Evolutionary conservation across 306 rosid species (phyloP).

Genomic region (Prunus mira): DNA sequence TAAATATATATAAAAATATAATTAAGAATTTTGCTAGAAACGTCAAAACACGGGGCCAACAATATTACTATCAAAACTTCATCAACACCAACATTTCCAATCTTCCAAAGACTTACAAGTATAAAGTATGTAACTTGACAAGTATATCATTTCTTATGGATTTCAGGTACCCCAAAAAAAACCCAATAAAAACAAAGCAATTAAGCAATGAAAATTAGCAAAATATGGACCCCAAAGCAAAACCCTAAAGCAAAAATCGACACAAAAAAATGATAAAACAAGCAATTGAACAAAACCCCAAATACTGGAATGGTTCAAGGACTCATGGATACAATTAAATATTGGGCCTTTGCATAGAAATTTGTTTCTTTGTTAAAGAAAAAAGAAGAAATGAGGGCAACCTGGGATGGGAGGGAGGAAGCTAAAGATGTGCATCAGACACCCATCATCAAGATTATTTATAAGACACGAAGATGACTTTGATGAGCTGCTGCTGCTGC

Average conservation of each 20-base stretch:
- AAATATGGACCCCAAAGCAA: not conserved
- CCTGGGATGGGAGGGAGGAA: constrained; percentile 95
- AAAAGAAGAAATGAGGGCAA: constrained; percentile 16
- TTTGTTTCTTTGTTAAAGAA: not conserved
- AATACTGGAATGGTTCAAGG: not conserved
- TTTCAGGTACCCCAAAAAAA: not conserved
- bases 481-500: constrained; percentile 22
- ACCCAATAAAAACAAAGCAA: not conserved
- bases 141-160: not conserved
- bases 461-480: constrained; percentile 41
- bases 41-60: not conserved
- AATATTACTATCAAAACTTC: not conserved
- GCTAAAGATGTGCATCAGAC: constrained; percentile 91
- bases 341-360: not conserved
- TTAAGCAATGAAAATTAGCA: not conserved
- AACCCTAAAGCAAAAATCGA: not conserved
- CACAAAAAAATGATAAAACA: not conserved
- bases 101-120: not conserved
- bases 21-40: not conserved
- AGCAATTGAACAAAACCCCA: not conserved
- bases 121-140: not conserved
- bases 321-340: not conserved
- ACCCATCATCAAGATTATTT: constrained; percentile 77
- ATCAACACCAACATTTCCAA: not conserved
- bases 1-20: not conserved